Evolutionary conservation across 2,329 filamentous ascomycete genomes (phyloP), one percentile per base, ranked within the genome.

Genomic region (Escovopsis weberi): DNA sequence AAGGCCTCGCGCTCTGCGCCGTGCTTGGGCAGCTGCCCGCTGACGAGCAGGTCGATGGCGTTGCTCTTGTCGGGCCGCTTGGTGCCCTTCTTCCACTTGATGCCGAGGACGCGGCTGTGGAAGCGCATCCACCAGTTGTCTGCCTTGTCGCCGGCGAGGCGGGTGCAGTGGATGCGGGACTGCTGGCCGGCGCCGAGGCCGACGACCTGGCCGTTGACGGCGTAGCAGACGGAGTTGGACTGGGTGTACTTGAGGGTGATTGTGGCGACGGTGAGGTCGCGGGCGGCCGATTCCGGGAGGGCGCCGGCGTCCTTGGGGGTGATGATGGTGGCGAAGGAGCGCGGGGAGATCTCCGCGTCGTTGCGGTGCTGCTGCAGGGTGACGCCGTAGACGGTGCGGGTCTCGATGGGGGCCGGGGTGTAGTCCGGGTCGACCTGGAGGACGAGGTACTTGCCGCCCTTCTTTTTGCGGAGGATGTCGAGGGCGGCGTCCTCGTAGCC

Each of bases 41-140:
- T 91, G 62, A 91, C 91, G 50, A 96, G 78, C 58, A 96, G 72
- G 60, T 96, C 91, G 57, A 96, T 95, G 50, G 88, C 89, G 62
- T 98, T 98, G 70, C 84, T 93, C 78, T 96, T 98, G 63, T 95
- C 89, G 38, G 91, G 76, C 45, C 91, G 80, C 79, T 96, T 96
- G 59, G 84, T 86, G 55, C 91, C 89, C 69, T 91, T 89, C 75
- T 94, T 95, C 85, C 87, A 98, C 70, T 89, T 85, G 61, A 98
- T 82, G 58, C 70, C 73, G 40, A 96, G 74, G 11, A 91, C 85
- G 42, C 85, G 82, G 53, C 85, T 81, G 70, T 95, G 85, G 78
- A 96, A 96, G 56, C 91, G 84, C 73, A 98, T 83, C 91, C 89
- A 98, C 89, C 89, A 96, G 73, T 94, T 95, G 66, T 98, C 91